phyloP scores from a whole-genome alignment of 495 filamentous ascomycete species.

The Penicillium coffeae region DNA sequence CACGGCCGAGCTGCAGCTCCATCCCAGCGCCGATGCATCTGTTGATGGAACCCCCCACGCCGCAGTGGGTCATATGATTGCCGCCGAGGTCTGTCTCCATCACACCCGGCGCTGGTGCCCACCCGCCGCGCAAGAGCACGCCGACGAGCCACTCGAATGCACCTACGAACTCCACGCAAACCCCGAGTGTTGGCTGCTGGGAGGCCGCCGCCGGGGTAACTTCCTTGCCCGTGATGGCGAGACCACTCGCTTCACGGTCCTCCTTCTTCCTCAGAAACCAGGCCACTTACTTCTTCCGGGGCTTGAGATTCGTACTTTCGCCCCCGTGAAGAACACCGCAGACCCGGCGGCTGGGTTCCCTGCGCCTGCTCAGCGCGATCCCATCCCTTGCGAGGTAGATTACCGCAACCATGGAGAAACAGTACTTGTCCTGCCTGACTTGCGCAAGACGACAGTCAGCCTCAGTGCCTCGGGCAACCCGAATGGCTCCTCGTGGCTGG shows the following conservation, averaged over 20 bases:
- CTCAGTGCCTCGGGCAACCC: conserved; percentile 57
- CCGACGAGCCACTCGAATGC: conserved; percentile 63
- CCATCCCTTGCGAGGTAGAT: conserved; percentile 70
- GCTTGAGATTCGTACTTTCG: conserved; percentile 66
- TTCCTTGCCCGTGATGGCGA: conserved; percentile 60
- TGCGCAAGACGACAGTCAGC: conserved; percentile 71
- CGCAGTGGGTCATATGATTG: conserved; percentile 64
- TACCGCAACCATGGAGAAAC: conserved; percentile 72
- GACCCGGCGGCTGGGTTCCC: conserved; percentile 12
- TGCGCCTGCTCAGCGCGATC: conserved; percentile 26
- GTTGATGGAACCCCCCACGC: conserved; percentile 36
- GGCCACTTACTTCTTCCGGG: conserved; percentile 73
- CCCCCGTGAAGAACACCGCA: conserved; percentile 23
- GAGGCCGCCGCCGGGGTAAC: conserved; percentile 72
- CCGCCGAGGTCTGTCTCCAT: conserved; percentile 65
- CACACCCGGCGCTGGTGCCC: conserved; percentile 79
- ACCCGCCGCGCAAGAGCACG: conserved; percentile 30
- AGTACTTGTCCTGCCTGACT: conserved; percentile 70
- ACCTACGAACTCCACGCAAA: conserved; percentile 77
- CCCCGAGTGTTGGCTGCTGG: conserved; percentile 76
- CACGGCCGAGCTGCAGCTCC: conserved; percentile 68
- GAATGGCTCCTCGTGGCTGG: conserved; percentile 58
- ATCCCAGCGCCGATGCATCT: conserved; percentile 21
- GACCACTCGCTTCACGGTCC: conserved; percentile 50
- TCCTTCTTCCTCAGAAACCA: conserved; percentile 73